Evolutionary conservation across 768 basidiomycete species (phyloP).

Genomic region (Suillus variegatus): DNA sequence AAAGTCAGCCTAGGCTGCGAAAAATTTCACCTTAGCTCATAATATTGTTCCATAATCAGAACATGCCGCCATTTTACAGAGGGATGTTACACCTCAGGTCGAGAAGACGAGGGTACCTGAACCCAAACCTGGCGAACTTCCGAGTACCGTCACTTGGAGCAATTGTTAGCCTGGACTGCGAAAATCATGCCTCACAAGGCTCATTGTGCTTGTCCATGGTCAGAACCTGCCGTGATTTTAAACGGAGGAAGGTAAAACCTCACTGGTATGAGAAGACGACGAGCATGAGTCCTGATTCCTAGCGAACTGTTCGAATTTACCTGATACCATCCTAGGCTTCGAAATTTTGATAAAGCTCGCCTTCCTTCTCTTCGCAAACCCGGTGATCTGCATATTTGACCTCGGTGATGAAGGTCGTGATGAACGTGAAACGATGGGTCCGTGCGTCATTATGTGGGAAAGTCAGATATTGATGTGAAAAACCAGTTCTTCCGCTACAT

Average conservation of each 20-base stretch:
- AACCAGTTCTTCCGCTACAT: background rate
- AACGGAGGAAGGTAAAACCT: background rate
- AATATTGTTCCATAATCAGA: background rate
- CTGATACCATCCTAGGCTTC: background rate
- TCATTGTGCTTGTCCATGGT: background rate
- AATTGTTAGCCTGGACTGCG: background rate
- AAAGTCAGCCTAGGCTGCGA: background rate
- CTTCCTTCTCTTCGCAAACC: background rate
- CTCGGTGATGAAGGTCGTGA: background rate
- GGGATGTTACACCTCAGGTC: background rate
- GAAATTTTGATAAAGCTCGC: background rate
- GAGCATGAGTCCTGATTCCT: background rate
- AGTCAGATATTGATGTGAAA: slow-evolving; percentile 7
- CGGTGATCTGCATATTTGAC: background rate
- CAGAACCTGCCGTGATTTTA: background rate
- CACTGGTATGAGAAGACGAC: background rate
- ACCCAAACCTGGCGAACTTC: background rate
- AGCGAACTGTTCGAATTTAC: background rate
- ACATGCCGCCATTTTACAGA: background rate
- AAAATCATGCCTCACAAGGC: background rate
- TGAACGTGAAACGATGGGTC: background rate
- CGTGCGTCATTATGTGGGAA: slow-evolving; percentile 8
- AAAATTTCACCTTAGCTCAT: background rate
- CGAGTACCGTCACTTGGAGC: background rate
- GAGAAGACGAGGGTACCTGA: background rate